Evolutionary conservation across 2,329 filamentous ascomycete genomes (phyloP).

Genomic region (Phaeosphaeriaceae sp.): DNA sequence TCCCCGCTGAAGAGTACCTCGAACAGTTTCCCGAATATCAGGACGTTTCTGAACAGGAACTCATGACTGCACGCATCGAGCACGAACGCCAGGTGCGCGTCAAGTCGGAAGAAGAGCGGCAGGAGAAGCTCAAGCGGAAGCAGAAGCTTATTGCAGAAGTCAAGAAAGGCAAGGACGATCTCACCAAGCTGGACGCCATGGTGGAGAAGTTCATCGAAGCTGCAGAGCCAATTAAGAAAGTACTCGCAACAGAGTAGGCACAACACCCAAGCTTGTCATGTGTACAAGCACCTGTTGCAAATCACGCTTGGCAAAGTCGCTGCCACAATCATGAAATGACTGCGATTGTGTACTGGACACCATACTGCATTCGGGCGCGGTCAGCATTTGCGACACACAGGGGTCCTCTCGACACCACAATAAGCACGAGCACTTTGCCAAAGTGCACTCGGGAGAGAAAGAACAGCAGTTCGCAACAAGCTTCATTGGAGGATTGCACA

Average conservation of each 20-base stretch:
- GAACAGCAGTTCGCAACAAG: not conserved
- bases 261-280: not conserved
- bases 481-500: not conserved
- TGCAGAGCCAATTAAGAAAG: conserved; percentile 85
- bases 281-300: not conserved
- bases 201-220: conserved; percentile 94
- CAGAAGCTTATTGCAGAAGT: conserved; percentile 77
- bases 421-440: not conserved
- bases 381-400: not conserved
- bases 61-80: conserved; percentile 90
- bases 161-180: conserved; percentile 90
- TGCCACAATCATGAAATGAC: not conserved
- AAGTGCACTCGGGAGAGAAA: not conserved
- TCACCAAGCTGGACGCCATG: conserved; percentile 89
- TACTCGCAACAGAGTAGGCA: conserved; percentile 75
- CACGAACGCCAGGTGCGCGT: conserved; percentile 88
- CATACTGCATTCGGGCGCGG: not conserved
- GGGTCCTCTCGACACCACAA: not conserved
- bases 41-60: conserved; percentile 75
- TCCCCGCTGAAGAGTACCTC: conserved; percentile 84
- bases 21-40: conserved; percentile 76
- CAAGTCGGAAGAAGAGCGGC: conserved; percentile 82
- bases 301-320: not conserved
- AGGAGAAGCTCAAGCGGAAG: conserved; percentile 69
- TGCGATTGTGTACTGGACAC: not conserved